These are phyloP conservation scores for Blakeslea trispora DNA, from an alignment of 371 early-diverging fungal species.

Conservation along the genomic window DNA sequence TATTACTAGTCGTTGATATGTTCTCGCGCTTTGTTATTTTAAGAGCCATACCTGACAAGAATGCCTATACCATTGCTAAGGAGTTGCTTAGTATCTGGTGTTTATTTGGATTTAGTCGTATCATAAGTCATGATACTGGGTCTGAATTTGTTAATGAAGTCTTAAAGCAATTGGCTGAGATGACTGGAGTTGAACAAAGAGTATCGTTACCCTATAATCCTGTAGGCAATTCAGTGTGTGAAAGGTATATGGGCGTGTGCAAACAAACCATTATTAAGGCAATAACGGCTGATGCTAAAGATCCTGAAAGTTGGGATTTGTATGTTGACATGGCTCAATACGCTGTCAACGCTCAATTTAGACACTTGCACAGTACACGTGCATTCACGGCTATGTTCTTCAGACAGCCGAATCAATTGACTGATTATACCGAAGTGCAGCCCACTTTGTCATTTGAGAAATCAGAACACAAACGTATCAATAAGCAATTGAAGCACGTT, in stretches of 20 bases:
- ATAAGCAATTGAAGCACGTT: background rate
- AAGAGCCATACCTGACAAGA: slow-evolving; percentile 9
- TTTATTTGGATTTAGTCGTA: background rate
- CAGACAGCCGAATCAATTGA: slow-evolving; percentile 5
- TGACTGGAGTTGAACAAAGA: slow-evolving; percentile 1
- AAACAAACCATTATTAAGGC: slow-evolving; percentile 1
- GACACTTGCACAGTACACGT: background rate
- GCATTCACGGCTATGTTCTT: slow-evolving; percentile 1
- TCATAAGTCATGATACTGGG: slow-evolving; percentile 3
- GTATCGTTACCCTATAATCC: slow-evolving; percentile 6
- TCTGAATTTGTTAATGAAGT: slow-evolving; percentile 2
- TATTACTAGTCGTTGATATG: background rate
- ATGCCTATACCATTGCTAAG: background rate
- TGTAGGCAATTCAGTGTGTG: background rate
- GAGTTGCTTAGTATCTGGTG: background rate
- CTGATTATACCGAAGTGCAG: slow-evolving; percentile 2
- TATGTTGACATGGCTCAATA: background rate
- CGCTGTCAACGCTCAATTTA: background rate
- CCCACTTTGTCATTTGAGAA: background rate
- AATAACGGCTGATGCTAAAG: background rate
- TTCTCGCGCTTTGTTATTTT: slow-evolving; percentile 1
- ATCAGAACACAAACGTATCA: background rate
- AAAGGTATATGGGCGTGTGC: background rate
- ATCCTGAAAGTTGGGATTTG: slow-evolving; percentile 5
- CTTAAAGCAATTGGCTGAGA: background rate